Evolutionary conservation across 2,329 filamentous ascomycete species (phyloP).

Genomic region (Fusarium kyushuense): DNA sequence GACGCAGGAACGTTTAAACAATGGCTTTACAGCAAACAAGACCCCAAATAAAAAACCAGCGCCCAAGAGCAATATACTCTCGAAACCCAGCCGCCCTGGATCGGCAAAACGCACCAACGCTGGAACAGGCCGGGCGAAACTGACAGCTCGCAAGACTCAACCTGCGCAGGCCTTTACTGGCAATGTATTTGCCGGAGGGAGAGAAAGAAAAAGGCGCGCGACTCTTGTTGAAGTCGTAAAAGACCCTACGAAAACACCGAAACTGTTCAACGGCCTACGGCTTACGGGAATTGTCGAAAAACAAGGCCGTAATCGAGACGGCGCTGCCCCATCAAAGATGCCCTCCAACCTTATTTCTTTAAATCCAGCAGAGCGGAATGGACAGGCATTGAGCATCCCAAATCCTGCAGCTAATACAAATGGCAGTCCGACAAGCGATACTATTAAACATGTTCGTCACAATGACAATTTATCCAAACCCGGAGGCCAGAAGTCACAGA

Average conservation of each 20-base stretch:
- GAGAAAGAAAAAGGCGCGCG: constrained; percentile 51
- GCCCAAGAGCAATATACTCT: constrained; percentile 10
- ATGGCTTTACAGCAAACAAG: constrained; percentile 2
- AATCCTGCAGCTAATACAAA: constrained; percentile 15
- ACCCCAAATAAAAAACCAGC: constrained; percentile 10
- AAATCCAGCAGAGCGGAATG: constrained; percentile 40
- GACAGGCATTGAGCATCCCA: background rate
- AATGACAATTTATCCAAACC: background rate
- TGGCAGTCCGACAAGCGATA: constrained; percentile 10
- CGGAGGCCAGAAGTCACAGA: background rate
- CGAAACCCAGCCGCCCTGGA: constrained; percentile 23
- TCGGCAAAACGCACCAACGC: constrained; percentile 8
- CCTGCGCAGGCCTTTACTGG: constrained; percentile 16
- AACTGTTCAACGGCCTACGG: constrained; percentile 53
- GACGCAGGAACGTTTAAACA: constrained; percentile 6
- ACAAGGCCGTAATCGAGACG: constrained; percentile 58
- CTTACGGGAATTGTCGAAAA: constrained; percentile 57
- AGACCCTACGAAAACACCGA: constrained; percentile 57
- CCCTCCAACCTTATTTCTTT: constrained; percentile 49
- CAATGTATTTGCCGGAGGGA: constrained; percentile 63
- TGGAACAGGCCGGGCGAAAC: constrained; percentile 9
- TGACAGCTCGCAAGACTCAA: constrained; percentile 26
- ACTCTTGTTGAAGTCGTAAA: constrained; percentile 55
- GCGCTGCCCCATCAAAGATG: constrained; percentile 55
- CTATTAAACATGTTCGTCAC: constrained; percentile 22